A percentile compares a stretch with the other conserved stretches of the same genome.
Evolutionary conservation across 1,284 basidiomycete genomes (phyloP).

Genomic region (Neonothopanus nambi): DNA sequence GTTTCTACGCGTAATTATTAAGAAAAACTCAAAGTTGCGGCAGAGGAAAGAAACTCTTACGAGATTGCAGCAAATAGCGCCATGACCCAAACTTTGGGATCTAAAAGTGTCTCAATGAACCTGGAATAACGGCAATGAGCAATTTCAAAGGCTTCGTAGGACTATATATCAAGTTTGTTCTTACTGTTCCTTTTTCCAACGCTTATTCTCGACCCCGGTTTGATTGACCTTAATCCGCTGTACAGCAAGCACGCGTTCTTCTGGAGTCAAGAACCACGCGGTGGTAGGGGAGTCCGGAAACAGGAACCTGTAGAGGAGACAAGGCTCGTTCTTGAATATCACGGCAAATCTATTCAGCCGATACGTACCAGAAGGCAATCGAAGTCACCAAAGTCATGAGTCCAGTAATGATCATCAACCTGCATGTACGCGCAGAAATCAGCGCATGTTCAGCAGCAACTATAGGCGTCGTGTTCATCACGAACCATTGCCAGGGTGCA

Average conservation of each 20-base stretch:
- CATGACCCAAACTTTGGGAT: slow-evolving; percentile 17
- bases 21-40: too few relatives aligned
- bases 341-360: background rate
- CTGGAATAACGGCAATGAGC: background rate
- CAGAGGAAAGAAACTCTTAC: slow-evolving; percentile 12
- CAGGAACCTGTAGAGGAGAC: slow-evolving; percentile 48
- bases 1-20: too few relatives aligned
- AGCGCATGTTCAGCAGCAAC: background rate
- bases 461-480: background rate
- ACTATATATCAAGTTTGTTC: background rate
- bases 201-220: slow-evolving; percentile 75
- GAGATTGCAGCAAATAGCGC: slow-evolving; percentile 12
- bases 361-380: slow-evolving; percentile 50
- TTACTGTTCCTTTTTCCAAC: slow-evolving; percentile 73
- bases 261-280: slow-evolving; percentile 67
- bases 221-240: slow-evolving; percentile 70
- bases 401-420: slow-evolving; percentile 64
- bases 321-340: background rate
- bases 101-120: slow-evolving; percentile 14
- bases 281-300: slow-evolving; percentile 77
- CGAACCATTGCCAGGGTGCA: slow-evolving; percentile 57
- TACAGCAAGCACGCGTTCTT: slow-evolving; percentile 67
- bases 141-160: background rate
- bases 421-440: slow-evolving; percentile 20
- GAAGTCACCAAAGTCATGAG: slow-evolving; percentile 61